Conservation (phyloP, 2,329 filamentous ascomycete genomes). For the Pseudopyrenochaeta lycopersici region DNA sequence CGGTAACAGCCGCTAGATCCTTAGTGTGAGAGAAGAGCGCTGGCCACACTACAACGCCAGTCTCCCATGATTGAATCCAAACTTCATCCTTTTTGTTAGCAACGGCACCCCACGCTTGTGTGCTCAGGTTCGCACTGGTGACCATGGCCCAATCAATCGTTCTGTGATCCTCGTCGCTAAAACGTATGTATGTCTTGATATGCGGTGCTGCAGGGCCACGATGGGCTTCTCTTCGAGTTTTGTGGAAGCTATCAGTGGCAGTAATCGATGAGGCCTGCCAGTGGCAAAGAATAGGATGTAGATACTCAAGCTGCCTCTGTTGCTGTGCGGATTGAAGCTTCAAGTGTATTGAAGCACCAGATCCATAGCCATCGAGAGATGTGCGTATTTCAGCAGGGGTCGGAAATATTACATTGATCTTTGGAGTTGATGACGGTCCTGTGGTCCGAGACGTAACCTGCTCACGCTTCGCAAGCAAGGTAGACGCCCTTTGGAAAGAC, state of each 20-base stretch:
- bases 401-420: conserved; percentile 80
- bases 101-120: conserved; percentile 84
- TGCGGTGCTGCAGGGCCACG: conserved; percentile 77
- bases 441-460: not conserved
- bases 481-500: conserved; percentile 7
- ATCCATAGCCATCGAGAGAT: conserved; percentile 79
- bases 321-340: conserved; percentile 77
- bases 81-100: conserved; percentile 66
- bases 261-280: conserved; percentile 65
- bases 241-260: not conserved
- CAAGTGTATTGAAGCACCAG: conserved; percentile 83
- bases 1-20: not conserved
- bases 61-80: conserved; percentile 81
- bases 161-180: conserved; percentile 48
- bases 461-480: conserved; percentile 20
- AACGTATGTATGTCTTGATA: conserved; percentile 88
- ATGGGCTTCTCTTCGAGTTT: conserved; percentile 27
- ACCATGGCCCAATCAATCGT: conserved; percentile 84
- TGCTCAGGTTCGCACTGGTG: conserved; percentile 91
- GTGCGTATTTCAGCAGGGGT: conserved; percentile 79
- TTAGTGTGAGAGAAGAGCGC: conserved; percentile 54
- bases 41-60: conserved; percentile 86
- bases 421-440: conserved; percentile 56
- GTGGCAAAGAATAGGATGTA: conserved; percentile 75
- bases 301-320: conserved; percentile 75